These are phyloP conservation scores for Zizania palustris DNA, from an alignment of 202 grass and related monocot species.

Conservation along the genomic window DNA sequence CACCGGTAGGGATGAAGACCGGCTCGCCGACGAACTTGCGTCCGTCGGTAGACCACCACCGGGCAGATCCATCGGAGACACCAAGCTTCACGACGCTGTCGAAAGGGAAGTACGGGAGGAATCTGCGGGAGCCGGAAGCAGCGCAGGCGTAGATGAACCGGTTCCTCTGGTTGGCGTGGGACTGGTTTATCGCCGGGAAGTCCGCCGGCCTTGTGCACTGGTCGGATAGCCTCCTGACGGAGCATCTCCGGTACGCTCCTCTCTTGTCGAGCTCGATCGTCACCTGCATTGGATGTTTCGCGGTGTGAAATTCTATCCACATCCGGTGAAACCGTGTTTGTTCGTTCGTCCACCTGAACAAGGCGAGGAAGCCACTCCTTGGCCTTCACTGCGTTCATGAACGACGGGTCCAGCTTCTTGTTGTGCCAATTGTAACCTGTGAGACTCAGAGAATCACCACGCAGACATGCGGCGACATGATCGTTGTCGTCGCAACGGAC, in stretches of 20 bases:
- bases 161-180: slow-evolving; percentile 56
- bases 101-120: slow-evolving; percentile 79
- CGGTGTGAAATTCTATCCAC: too few relatives aligned
- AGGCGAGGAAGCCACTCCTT: slow-evolving; percentile 72
- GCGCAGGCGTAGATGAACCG: slow-evolving; percentile 65
- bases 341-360: slow-evolving; percentile 52
- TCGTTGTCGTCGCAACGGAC: background rate
- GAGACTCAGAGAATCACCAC: background rate
- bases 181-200: slow-evolving; percentile 75
- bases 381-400: slow-evolving; percentile 70
- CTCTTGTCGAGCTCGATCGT: slow-evolving; percentile 56
- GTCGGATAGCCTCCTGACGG: slow-evolving; percentile 50
- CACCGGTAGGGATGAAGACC: slow-evolving; percentile 55
- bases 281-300: too few relatives aligned
- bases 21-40: slow-evolving; percentile 84
- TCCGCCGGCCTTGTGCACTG: slow-evolving; percentile 67
- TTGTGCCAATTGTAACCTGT: slow-evolving; percentile 76
- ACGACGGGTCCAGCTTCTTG: slow-evolving; percentile 75
- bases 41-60: slow-evolving; percentile 50
- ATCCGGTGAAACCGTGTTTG: too few relatives aligned
- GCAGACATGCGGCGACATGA: background rate
- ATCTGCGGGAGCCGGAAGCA: slow-evolving; percentile 56
- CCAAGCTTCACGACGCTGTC: slow-evolving; percentile 75
- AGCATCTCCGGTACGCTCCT: slow-evolving; percentile 50
- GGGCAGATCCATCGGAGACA: slow-evolving; percentile 34